Conservation (phyloP, 2,329 filamentous ascomycete species). For the Xylaria sp. region DNA sequence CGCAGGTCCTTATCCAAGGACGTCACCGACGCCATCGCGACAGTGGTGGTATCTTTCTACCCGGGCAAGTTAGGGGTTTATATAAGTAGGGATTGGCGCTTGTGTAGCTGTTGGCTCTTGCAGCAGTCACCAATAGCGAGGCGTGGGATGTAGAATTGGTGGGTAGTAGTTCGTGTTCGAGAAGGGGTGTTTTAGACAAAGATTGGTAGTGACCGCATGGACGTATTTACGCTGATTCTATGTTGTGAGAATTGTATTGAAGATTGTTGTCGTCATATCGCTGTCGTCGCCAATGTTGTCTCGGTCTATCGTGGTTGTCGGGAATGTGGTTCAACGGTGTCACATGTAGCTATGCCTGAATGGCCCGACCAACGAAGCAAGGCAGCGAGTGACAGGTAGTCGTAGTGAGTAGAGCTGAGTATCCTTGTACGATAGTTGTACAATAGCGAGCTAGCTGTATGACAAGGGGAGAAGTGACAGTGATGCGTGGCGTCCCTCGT, state of each 20-base stretch:
- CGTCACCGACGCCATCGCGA: constrained; percentile 84
- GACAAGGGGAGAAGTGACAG: neutral
- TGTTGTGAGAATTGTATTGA: neutral
- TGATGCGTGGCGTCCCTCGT: constrained; percentile 5
- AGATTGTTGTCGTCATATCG: neutral
- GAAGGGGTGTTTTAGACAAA: neutral
- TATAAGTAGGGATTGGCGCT: neutral
- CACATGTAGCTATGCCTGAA: neutral
- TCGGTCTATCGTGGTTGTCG: neutral
- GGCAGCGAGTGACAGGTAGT: neutral
- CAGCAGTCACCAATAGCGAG: neutral
- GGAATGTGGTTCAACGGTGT: neutral
- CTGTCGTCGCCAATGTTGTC: neutral
- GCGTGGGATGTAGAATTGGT: neutral
- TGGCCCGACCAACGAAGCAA: neutral
- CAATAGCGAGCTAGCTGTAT: neutral
- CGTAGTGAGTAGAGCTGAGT: too few relatives aligned
- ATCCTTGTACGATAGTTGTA: neutral
- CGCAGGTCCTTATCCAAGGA: constrained; percentile 96
- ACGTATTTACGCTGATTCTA: neutral
- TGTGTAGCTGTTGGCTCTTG: neutral
- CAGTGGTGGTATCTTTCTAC: neutral
- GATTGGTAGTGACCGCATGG: neutral
- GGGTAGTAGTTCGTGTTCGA: neutral
- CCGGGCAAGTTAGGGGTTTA: neutral